A percentile compares a stretch with the other conserved stretches of the same genome.
phyloP scores from a whole-genome alignment of 345 rosid genomes.

The Dipteronia dyeriana region DNA sequence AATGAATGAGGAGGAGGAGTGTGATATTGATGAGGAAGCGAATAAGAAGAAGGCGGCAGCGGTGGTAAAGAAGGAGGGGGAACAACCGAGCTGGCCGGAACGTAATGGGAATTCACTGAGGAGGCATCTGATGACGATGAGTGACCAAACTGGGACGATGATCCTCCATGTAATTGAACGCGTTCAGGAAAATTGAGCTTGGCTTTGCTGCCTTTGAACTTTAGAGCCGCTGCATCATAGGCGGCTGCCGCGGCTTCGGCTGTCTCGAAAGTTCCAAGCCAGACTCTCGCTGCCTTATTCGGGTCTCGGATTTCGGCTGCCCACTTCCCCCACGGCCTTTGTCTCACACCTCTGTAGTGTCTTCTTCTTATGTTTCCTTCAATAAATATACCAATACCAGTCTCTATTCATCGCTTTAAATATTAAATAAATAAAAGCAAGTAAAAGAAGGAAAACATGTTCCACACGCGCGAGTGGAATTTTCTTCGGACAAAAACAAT shows the following conservation, averaged over 20 bases:
- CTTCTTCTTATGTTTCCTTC: slow-evolving; percentile 22
- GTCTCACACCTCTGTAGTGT: slow-evolving; percentile 30
- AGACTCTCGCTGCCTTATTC: slow-evolving; percentile 33
- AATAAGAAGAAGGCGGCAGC: neutral
- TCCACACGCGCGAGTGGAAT: neutral
- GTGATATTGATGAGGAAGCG: neutral
- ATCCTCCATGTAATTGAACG: neutral
- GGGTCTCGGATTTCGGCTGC: slow-evolving; percentile 37
- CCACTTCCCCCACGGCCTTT: slow-evolving; percentile 36
- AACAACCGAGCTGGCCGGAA: neutral
- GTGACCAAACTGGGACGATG: too few relatives aligned
- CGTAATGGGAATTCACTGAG: neutral
- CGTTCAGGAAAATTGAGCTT: slow-evolving; percentile 34
- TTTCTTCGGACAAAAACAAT: neutral
- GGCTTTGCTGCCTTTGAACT: slow-evolving; percentile 33
- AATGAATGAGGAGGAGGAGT: neutral
- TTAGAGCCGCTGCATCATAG: slow-evolving; percentile 31
- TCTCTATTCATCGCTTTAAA: neutral
- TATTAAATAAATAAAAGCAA: too few relatives aligned
- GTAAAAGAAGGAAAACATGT: neutral
- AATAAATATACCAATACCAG: neutral
- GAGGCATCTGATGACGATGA: neutral
- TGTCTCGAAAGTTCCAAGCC: slow-evolving; percentile 28
- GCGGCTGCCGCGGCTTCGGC: slow-evolving; percentile 31
- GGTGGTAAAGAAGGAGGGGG: neutral